phyloP scores from a whole-genome alignment of 495 filamentous ascomycete genomes.

The Aspergillus carlsbadensis region DNA sequence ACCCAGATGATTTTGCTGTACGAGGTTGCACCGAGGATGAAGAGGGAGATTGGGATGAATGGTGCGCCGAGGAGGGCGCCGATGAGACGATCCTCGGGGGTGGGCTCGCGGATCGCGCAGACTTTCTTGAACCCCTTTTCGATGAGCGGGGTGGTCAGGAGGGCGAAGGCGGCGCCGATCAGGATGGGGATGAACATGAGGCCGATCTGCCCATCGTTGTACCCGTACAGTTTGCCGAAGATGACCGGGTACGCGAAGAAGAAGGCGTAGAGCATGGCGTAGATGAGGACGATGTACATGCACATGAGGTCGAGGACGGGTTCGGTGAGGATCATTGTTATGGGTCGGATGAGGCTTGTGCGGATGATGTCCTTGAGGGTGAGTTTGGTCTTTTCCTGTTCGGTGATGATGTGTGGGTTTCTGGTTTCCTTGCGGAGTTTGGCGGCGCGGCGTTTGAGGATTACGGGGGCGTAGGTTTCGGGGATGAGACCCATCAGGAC shows the following conservation, averaged over 20 bases:
- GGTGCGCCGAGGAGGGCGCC: conserved; percentile 33
- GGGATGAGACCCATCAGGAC: conserved; percentile 48
- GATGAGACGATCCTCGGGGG: conserved; percentile 40
- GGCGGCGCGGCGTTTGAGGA: conserved; percentile 56
- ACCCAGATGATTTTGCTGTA: conserved; percentile 63
- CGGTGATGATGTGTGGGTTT: conserved; percentile 54
- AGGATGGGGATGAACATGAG: conserved; percentile 37
- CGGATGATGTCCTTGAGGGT: conserved; percentile 43
- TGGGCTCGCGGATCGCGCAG: conserved; percentile 20
- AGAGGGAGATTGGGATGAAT: conserved; percentile 44
- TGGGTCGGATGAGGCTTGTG: conserved; percentile 41
- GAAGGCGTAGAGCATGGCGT: conserved; percentile 70
- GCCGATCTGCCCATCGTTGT: conserved; percentile 33
- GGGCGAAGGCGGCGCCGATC: conserved; percentile 56
- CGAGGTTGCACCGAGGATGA: conserved; percentile 61
- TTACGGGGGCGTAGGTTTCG: conserved; percentile 63
- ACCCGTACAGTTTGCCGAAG: conserved; percentile 54
- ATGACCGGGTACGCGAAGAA: conserved; percentile 70
- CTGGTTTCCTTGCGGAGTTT: conserved; percentile 57
- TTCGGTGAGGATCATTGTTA: conserved; percentile 40
- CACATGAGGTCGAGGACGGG: conserved; percentile 60
- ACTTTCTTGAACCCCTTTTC: conserved; percentile 34
- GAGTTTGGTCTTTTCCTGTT: conserved; percentile 34
- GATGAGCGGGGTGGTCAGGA: conserved; percentile 34
- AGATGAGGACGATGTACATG: conserved; percentile 66